Conservation (phyloP, 2,329 filamentous ascomycete species). For the Trichoderma endophyticum region DNA sequence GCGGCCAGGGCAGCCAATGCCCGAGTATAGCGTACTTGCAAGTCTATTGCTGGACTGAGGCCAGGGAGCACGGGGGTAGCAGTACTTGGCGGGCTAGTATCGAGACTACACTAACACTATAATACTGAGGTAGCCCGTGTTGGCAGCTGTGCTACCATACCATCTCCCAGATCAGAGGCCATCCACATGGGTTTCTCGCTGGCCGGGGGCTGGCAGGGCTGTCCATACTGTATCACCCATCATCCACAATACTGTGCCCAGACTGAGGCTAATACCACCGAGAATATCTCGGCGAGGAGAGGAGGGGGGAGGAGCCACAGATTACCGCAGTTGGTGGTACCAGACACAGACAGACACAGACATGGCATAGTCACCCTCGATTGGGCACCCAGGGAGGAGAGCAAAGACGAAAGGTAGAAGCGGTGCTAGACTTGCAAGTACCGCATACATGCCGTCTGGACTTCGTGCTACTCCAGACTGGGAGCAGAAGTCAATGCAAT, state of each 20-base stretch:
- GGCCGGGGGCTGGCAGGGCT: background rate
- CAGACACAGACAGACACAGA: background rate
- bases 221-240: background rate
- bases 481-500: slow-evolving; percentile 11
- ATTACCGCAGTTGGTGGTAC: background rate
- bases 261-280: slow-evolving; percentile 10
- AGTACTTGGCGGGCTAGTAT: background rate
- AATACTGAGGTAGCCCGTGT: background rate
- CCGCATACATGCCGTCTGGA: background rate
- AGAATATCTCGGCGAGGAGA: background rate
- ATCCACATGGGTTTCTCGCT: slow-evolving; percentile 1
- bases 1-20: background rate
- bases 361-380: background rate
- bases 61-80: background rate
- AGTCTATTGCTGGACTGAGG: background rate
- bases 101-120: background rate
- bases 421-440: background rate
- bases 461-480: slow-evolving; percentile 12
- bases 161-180: slow-evolving; percentile 2
- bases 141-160: background rate
- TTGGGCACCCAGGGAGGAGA: background rate
- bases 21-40: background rate
- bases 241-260: background rate
- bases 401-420: background rate
- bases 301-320: background rate